Base-by-base conservation (phyloP, 2,329 filamentous ascomycete genomes). In the Phyllosticta citrichinensis region DNA sequence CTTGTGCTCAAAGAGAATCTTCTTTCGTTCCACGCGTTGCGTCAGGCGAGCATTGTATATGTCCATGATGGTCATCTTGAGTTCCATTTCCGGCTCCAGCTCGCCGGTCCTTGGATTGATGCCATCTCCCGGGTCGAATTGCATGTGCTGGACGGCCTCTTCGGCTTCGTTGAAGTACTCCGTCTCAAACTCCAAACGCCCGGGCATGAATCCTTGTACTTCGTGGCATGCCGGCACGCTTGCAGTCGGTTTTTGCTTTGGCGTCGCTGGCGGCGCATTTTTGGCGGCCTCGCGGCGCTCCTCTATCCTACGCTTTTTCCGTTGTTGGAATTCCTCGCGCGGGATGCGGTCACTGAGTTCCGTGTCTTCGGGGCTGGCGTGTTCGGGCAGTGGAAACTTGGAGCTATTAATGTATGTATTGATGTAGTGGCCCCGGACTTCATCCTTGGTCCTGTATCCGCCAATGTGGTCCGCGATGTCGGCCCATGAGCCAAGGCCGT, bases 391-490 rank as follows among this genome's bases (percentile, higher is more conserved):
- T 0, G 94, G 94, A 66, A 99, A 99, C 19, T 81, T 83, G 0
- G 86, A 79, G 57, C 91, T 95, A 61, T 96, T 81, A 65, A 99
- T 81, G 67, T 95, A 99, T 17, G 89, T 93, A 63, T 87, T 80
- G 65, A 94, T 84, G 73, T 99, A 99, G 73, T 99, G 94, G 66
- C 97, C 89, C 64, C 91, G 86, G 35, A 97, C 94, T 75, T 99
- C 94, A 67, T 97, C 93, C 72, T 96, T 97, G 65, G 87, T 87
- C 62, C 94, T 85, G 70, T 92, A 97, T 11, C 94, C 94, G 57
- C 94, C 94, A 68, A 99, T 97, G 73, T 99, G 94, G 73, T 99
- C 93, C 47, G 94, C 92, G 64, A 99, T 95, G 70, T 99, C 94
- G 50, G 92, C 91, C 93, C 94, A 99, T 22, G 93, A 97, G 2